Base-by-base conservation (phyloP, 805 yeast species). In the Nakazawaea sp. region DNA sequence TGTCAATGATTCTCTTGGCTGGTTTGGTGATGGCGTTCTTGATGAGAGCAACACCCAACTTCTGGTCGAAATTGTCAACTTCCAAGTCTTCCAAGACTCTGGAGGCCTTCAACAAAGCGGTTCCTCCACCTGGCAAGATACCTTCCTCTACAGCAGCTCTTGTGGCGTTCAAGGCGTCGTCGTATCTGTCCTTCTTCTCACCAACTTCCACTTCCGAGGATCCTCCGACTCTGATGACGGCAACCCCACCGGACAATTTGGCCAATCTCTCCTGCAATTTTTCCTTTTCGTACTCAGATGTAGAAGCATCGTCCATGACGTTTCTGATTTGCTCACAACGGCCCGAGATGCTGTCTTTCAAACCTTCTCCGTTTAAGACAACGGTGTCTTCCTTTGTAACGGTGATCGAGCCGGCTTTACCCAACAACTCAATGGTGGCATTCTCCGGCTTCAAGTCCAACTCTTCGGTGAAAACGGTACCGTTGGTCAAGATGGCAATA, bases 81-180 rank as follows among this genome's bases (percentile, higher is more conserved):
- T 78, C 70, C 45, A 85, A 78, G 17, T 61, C 68, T 46, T 78
- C 87, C 53, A 92, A 73, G 45, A 79, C 62, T 51, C 77, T 72
- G 37, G 94, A 75, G 35, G 97, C 97, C 75, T 92, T 92, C 55
- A 87, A 74, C 57, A 92, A 74, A 41, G 98, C 98, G 49, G 97
- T 87, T 68, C 98, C 98, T 62, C 98, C 98, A 70, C 98, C 98
- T 58, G 98, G 98, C 49, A 92, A 75, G 58, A 92, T 88, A 68
- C 98, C 98, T 66, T 87, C 96, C 67, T 90, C 90, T 46, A 92
- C 96, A 48, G 98, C 98, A 42, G 98, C 97, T 66, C 97, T 87
- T 37, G 97, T 92, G 40, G 98, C 97, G 59, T 92, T 90, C 59
- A 92, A 75, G 19, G 98, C 97, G 69, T 92, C 98, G 55, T 92